Evolutionary conservation across 768 basidiomycete species (phyloP), one percentile per base, ranked within the genome.

Genomic region (Amanita pseudoporphyria): DNA sequence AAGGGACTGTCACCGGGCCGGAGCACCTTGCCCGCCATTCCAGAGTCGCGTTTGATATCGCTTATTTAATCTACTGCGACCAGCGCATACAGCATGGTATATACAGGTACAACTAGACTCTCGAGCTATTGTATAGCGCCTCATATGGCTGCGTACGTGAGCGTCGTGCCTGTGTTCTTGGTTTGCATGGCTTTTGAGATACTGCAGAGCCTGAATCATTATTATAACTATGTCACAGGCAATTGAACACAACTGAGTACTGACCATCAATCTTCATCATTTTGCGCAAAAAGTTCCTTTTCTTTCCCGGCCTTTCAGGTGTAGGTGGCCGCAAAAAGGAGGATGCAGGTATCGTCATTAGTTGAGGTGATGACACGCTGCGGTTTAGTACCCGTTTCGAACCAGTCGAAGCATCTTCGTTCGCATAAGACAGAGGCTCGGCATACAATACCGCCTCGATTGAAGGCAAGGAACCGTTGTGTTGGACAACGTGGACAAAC

Each of bases 81-180:
- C n/a, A n/a, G n/a, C n/a, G n/a, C n/a, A n/a, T n/a, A n/a, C n/a
- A n/a, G n/a, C n/a, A n/a, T n/a, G n/a, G n/a, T n/a, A n/a, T n/a
- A n/a, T 12, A 35, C 33, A 35, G 16, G 16, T 4, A 4, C 33
- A 4, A 13, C 33, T 13, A 35, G 16, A 3, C 4, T 12, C 10
- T 35, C 33, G 3, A 35, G 33, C 10, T n/a, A 62, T 78, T 81
- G 57, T 79, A 82, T 1, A 81, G 79, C 4, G 79, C 79, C 51
- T 77, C 74, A 54, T 82, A 84, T 2, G 82, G 81, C 43, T 77
- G 68, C 1, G 81, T 82, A 6, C 73, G 72, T n/a, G 45, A 22
- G 28, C 73, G 60, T 18, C 66, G 28, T 72, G 60, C 19, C 67
- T 9, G 5, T 22, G 42, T 9, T 12, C n/a, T 43, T 28, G 42